Evolutionary conservation across 768 basidiomycete genomes (phyloP), one percentile per base, ranked within the genome.

Genomic region (Mycena haematopus): DNA sequence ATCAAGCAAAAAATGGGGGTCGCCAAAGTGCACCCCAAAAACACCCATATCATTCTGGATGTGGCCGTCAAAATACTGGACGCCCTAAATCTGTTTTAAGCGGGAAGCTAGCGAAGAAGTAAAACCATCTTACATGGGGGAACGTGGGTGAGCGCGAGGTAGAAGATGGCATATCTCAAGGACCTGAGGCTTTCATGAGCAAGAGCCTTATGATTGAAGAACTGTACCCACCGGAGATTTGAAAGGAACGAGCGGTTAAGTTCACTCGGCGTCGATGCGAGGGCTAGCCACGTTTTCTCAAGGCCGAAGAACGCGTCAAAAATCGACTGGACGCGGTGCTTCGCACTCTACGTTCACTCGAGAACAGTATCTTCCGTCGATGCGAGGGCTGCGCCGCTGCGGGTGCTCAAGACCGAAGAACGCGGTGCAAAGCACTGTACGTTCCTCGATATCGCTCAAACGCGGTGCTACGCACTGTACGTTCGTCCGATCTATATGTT

Each of bases 11-110:
- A 65, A 61, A 29, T 2, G 6, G 38, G 59, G 64, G 50, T 61
- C 51, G 17, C 59, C 64, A 33, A 40, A 65, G 52, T 65, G 64
- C 25, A 58, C 64, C 55, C 64, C 64, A 54, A 65, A 65, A 17
- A 65, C 35, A 24, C 64, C 64, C 59, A 57, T 38, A 14, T n/a
- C 7, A 29, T 60, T 61, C 13, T 13, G 35, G 29, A 61, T 57
- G 52, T 55, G 54, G 33, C 64, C 60, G 46, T 65, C 59, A 50
- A 65, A 61, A 27, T 33, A 40, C 49, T 22, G n/a, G 29, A 13
- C 31, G 36, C 52, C 46, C 61, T 56, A 24, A 35, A 45, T 33
- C 35, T 21, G 7, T 7, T 50, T 33, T 53, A 36, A 45, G 46
- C 9, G 10, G 25, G 19, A 56, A 44, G 25, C 11, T 44, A n/a